A percentile compares a stretch with the other conserved stretches of the same genome.
phyloP scores from a whole-genome alignment of 441 rosid genomes.

The Iberis amara region DNA sequence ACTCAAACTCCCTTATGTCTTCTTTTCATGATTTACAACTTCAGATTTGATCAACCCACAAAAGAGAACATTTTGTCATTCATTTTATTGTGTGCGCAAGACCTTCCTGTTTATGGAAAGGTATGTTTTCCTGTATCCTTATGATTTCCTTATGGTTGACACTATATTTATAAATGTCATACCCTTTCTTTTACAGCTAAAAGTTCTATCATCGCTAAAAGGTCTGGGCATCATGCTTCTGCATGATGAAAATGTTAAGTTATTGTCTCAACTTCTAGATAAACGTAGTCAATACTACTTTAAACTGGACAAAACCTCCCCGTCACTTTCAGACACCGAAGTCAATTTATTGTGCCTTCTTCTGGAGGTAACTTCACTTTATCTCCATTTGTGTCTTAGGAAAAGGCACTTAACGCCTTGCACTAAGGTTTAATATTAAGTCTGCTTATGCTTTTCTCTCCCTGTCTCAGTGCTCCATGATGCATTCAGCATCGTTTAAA shows the following conservation, averaged over 20 bases:
- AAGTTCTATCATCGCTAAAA: slow-evolving; percentile 69
- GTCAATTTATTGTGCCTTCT: slow-evolving; percentile 72
- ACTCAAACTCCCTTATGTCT: background rate
- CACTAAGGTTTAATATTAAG: slow-evolving; percentile 19
- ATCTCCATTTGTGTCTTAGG: slow-evolving; percentile 6
- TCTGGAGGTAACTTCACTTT: slow-evolving; percentile 59
- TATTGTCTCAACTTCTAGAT: slow-evolving; percentile 59
- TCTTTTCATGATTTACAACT: slow-evolving; percentile 24
- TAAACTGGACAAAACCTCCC: slow-evolving; percentile 40
- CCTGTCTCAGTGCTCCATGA: slow-evolving; percentile 50
- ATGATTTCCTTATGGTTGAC: slow-evolving; percentile 6
- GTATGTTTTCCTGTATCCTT: slow-evolving; percentile 36
- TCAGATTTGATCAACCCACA: slow-evolving; percentile 75
- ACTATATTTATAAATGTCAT: slow-evolving; percentile 1
- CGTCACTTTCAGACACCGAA: slow-evolving; percentile 56
- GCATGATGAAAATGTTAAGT: slow-evolving; percentile 50
- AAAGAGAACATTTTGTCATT: slow-evolving; percentile 61
- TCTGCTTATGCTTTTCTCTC: slow-evolving; percentile 23
- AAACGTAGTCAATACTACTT: slow-evolving; percentile 47
- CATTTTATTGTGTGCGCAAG: slow-evolving; percentile 49
- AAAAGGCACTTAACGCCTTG: slow-evolving; percentile 6
- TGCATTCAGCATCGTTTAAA: slow-evolving; percentile 35
- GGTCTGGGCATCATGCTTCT: slow-evolving; percentile 63
- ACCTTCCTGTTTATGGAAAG: slow-evolving; percentile 71
- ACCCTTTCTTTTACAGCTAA: slow-evolving; percentile 53